phyloP scores from a whole-genome alignment of 2,329 filamentous ascomycete genomes.

The Falciphora oryzae region DNA sequence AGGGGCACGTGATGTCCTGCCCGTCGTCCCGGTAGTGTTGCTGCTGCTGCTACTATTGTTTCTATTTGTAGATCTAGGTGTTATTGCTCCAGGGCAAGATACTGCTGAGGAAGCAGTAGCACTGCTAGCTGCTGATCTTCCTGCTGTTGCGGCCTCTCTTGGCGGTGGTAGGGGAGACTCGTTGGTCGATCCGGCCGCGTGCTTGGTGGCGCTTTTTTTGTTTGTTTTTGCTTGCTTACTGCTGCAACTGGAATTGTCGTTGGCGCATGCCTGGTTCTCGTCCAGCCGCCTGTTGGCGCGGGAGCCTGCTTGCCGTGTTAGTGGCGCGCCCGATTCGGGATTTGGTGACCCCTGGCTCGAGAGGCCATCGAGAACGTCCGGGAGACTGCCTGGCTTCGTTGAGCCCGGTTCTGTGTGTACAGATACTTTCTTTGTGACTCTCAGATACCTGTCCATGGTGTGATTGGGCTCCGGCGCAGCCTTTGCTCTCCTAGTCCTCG shows the following conservation, averaged over 20 bases:
- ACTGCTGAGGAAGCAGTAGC: not conserved
- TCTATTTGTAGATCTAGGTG: not conserved
- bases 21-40: too few relatives aligned
- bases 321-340: not conserved
- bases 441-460: slow-evolving; percentile 33
- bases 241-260: not conserved
- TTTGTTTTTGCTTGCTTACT: slow-evolving; percentile 6
- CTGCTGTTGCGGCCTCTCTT: slow-evolving; percentile 14
- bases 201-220: not conserved
- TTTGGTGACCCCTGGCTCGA: not conserved
- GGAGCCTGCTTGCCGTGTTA: slow-evolving; percentile 1
- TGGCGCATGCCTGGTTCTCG: too few relatives aligned
- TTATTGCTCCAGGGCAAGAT: too few relatives aligned
- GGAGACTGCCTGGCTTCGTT: not conserved
- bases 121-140: slow-evolving; percentile 27
- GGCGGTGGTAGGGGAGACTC: not conserved
- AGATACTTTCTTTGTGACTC: slow-evolving; percentile 28
- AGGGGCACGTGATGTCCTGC: too few relatives aligned
- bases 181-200: not conserved
- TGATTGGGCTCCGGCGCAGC: slow-evolving; percentile 19
- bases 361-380: too few relatives aligned
- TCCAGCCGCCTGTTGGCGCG: slow-evolving; percentile 4
- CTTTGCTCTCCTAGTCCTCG: slow-evolving; percentile 9
- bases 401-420: not conserved
- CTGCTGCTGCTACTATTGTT: not conserved